Conservation (phyloP, 176 grass and related monocot species). For the Zizania latifolia region DNA sequence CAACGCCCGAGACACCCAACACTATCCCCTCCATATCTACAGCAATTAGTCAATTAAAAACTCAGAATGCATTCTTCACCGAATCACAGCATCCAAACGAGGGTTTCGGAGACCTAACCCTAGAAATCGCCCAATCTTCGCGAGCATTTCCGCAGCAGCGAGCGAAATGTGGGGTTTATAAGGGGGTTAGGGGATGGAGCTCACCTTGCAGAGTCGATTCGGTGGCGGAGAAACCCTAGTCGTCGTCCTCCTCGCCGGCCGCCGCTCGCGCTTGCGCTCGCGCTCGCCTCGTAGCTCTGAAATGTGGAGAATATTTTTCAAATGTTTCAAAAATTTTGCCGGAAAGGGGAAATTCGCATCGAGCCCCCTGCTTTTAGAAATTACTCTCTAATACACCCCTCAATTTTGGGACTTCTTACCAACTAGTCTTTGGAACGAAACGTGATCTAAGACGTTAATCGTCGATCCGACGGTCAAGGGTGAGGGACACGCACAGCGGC, state of each 20-base stretch:
- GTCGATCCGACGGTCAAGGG: neutral
- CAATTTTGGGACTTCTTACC: neutral
- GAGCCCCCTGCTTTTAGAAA: neutral
- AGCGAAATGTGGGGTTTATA: neutral
- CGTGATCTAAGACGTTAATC: neutral
- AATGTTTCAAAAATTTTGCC: constrained; percentile 14
- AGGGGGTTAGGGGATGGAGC: neutral
- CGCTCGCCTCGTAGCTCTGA: neutral
- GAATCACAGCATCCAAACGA: neutral
- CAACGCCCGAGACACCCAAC: neutral
- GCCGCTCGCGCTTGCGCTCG: neutral
- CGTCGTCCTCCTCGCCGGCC: neutral
- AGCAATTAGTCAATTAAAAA: neutral
- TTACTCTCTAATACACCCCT: neutral
- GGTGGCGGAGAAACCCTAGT: neutral
- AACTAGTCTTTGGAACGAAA: neutral
- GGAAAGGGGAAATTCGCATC: neutral
- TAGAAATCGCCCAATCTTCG: constrained; percentile 11
- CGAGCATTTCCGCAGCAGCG: neutral
- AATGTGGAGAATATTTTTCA: constrained; percentile 8
- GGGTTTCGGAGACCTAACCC: neutral
- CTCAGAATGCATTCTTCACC: neutral
- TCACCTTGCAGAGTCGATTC: neutral
- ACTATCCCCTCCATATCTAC: constrained; percentile 28
- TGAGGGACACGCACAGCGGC: no score